Evolutionary conservation across 2,329 filamentous ascomycete genomes (phyloP).

Genomic region (Pseudocercospora fuligena): DNA sequence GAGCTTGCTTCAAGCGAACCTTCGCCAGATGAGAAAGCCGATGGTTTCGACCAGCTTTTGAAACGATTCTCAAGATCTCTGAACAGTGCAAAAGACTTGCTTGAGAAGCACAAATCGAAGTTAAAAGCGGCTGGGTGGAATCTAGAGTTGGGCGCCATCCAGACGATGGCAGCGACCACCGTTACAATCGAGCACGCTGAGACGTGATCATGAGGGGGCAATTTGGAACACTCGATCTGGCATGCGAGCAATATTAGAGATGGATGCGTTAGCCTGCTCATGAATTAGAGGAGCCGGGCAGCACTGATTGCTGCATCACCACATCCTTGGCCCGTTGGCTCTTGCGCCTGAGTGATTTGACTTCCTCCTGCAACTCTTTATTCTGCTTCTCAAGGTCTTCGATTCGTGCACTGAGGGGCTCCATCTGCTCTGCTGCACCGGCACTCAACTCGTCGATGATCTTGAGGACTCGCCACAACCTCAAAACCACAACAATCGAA

Average conservation of each 20-base stretch:
- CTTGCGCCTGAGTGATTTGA: neutral
- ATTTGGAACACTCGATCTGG: too few species aligned
- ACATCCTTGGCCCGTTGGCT: neutral
- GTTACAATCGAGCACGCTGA: constrained; percentile 24
- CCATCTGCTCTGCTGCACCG: constrained; percentile 66
- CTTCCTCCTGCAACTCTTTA: constrained; percentile 6
- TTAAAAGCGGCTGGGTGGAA: constrained; percentile 67
- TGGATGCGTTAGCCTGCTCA: too few species aligned
- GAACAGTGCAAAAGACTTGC: constrained; percentile 46
- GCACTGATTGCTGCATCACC: neutral
- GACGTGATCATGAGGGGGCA: neutral
- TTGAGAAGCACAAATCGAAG: constrained; percentile 51
- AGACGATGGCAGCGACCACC: constrained; percentile 63
- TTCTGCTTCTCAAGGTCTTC: constrained; percentile 58
- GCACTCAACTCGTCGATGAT: constrained; percentile 71
- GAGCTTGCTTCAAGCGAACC: constrained; percentile 19
- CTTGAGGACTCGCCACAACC: constrained; percentile 72
- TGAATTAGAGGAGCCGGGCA: neutral
- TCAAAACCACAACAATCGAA: constrained; percentile 68
- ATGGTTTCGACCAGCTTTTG: constrained; percentile 29
- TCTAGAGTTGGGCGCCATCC: constrained; percentile 65
- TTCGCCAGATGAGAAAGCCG: constrained; percentile 19
- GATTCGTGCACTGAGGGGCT: constrained; percentile 59
- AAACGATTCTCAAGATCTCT: constrained; percentile 50
- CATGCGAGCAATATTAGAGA: neutral